Base-by-base conservation (phyloP, 75 land plant genomes). In the Chamaecyparis obtusa region DNA sequence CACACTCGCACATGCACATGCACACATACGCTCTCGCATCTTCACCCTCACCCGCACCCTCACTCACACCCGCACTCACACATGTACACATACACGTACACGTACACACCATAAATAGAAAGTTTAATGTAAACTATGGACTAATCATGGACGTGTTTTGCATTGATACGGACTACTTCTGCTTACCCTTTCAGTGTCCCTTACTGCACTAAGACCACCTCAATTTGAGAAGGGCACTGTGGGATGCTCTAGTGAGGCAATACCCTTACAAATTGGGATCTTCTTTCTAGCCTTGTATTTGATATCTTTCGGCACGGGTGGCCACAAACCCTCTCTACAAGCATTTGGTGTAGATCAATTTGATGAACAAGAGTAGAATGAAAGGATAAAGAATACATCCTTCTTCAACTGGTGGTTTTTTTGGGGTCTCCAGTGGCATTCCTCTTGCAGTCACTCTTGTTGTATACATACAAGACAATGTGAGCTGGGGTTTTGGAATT, bases 261-360 rank as follows among this genome's bases (percentile, higher is more conserved):
- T 88, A 6, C 83, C 83, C 41, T 9, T 81, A 14, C 99, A 95
- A 57, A 87, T 92, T 75, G 88, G 88, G 15, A 82, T 95, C 71
- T 94, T 97, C 88, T 95, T 93, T 85, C 9, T 91, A 8, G 93
- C 95, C 27, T 71, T 97, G 27, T 97, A 95, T 87, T 85, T 94
- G 36, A 69, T 91, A n/a, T 88, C 92, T 3, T 64, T 91, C 4
- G 92, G 92, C 57, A 90, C 91, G 11, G 89, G 92, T 33, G 92
- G 92, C 7, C 88, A 90, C 60, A 91, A 91, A 74, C 92, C 92
- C 16, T 90, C 92, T 48, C 91, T 91, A 27, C 85, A 92, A 39
- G 84, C 89, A 32, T 95, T 98, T 87, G 97, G 94, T 32, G 96
- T 94, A 13, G 93, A 94, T 33, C 92, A 95, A 56, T 93, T 93